phyloP scores from a whole-genome alignment of 2,329 filamentous ascomycete genomes.

The Pseudopithomyces chartarum region DNA sequence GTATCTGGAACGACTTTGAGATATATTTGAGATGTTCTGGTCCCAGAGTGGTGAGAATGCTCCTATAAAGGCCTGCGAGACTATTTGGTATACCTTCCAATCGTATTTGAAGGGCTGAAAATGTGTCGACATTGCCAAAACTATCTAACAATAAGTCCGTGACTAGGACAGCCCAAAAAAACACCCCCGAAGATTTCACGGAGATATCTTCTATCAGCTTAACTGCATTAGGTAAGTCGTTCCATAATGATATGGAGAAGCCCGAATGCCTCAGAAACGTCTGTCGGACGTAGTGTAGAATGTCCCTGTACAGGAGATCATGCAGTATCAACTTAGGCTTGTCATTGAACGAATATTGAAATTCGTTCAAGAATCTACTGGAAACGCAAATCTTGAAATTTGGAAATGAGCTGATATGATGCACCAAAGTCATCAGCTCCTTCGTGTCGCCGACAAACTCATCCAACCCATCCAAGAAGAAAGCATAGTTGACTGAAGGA shows the following conservation, averaged over 20 bases:
- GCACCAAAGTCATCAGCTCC: constrained; percentile 13
- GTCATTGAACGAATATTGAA: not conserved
- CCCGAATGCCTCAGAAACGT: not conserved
- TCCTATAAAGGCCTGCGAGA: constrained; percentile 15
- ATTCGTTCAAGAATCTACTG: not conserved
- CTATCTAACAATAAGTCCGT: constrained; percentile 4
- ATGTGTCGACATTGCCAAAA: constrained; percentile 1
- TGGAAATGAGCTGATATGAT: constrained; percentile 12
- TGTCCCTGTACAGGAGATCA: not conserved
- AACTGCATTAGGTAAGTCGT: not conserved
- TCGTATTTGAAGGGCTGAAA: constrained; percentile 6
- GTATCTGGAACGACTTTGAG: too few species aligned
- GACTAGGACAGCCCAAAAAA: constrained; percentile 12
- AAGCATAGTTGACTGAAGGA: not conserved
- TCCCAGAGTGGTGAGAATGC: constrained; percentile 12
- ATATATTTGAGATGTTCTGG: too few species aligned
- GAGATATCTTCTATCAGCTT: not conserved
- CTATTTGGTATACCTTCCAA: constrained; percentile 13
- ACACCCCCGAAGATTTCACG: constrained; percentile 8
- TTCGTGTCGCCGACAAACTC: constrained; percentile 10
- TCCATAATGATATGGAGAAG: not conserved
- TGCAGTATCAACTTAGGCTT: not conserved
- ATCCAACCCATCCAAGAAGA: constrained; percentile 20
- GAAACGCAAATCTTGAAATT: constrained; percentile 6
- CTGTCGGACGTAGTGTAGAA: not conserved